A percentile compares a stretch with the other conserved stretches of the same genome.
Conservation (phyloP, 2,329 filamentous ascomycete genomes). For the Ophiostoma populinum region DNA sequence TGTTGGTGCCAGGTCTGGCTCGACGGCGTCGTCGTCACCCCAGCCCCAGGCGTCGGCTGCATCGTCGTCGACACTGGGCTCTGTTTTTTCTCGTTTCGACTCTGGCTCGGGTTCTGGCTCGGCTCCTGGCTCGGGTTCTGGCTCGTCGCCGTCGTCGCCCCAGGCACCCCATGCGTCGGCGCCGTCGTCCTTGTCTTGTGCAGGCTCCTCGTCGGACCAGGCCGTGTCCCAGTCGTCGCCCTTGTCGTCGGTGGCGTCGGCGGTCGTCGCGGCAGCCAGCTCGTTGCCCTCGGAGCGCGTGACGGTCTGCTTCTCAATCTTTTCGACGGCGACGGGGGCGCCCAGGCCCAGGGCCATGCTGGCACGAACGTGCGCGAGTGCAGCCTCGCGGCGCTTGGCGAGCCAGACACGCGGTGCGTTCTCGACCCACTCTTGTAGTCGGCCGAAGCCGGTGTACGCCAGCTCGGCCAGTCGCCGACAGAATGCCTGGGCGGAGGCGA, state of each 20-base stretch:
- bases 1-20: not conserved
- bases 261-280: conserved; percentile 30
- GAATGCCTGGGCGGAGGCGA: conserved; percentile 48
- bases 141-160: conserved; percentile 18
- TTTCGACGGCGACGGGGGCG: conserved; percentile 53
- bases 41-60: conserved; percentile 64
- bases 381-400: conserved; percentile 61
- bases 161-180: conserved; percentile 21
- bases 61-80: conserved; percentile 20
- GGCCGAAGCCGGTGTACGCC: conserved; percentile 43
- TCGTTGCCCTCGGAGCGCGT: conserved; percentile 48
- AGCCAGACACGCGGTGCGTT: conserved; percentile 75
- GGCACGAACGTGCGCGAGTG: conserved; percentile 56
- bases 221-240: conserved; percentile 60
- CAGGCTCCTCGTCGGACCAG: conserved; percentile 56
- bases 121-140: conserved; percentile 20
- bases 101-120: conserved; percentile 16
- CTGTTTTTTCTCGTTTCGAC: conserved; percentile 2
- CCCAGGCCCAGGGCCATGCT: conserved; percentile 50
- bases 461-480: conserved; percentile 42
- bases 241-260: conserved; percentile 24
- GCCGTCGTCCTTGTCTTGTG: conserved; percentile 17
- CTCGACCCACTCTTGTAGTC: conserved; percentile 63
- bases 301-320: conserved; percentile 68
- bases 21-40: conserved; percentile 46